Conservation (phyloP, 768 basidiomycete species). For the Gyrodon lividus region DNA sequence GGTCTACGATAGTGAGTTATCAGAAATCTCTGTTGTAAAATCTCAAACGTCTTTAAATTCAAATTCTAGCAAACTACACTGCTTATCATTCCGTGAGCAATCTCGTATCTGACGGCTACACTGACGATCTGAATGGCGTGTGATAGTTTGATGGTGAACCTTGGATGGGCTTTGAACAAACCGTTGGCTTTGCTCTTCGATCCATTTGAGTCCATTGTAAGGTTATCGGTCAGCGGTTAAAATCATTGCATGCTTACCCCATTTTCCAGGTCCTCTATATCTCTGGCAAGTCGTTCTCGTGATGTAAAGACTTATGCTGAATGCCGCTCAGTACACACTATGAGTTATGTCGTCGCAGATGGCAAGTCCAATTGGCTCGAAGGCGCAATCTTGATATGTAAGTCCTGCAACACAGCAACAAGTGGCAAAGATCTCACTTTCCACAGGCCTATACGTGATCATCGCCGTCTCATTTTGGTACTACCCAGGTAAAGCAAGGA, state of each 20-base stretch:
- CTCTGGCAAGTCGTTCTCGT: slow-evolving; percentile 36
- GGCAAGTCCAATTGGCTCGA: slow-evolving; percentile 86
- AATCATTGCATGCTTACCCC: slow-evolving; percentile 8
- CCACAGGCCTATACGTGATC: slow-evolving; percentile 64
- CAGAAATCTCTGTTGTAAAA: neutral
- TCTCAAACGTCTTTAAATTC: neutral
- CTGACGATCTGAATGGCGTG: neutral
- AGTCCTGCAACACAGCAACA: slow-evolving; percentile 18
- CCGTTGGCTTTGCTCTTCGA: slow-evolving; percentile 83
- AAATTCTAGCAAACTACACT: slow-evolving; percentile 70
- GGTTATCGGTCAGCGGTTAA: slow-evolving; percentile 14
- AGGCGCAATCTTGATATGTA: slow-evolving; percentile 70
- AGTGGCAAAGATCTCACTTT: slow-evolving; percentile 2
- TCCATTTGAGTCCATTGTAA: slow-evolving; percentile 78
- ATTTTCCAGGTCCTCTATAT: slow-evolving; percentile 35
- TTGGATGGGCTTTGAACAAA: slow-evolving; percentile 83
- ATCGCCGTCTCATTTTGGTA: slow-evolving; percentile 72
- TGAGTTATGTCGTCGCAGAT: slow-evolving; percentile 79
- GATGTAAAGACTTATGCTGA: slow-evolving; percentile 25
- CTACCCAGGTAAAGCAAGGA: slow-evolving; percentile 35
- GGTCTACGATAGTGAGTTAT: slow-evolving; percentile 65
- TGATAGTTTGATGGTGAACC: slow-evolving; percentile 62
- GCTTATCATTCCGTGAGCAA: slow-evolving; percentile 75
- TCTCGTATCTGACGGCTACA: neutral
- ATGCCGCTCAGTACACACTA: slow-evolving; percentile 62